These are phyloP conservation scores for Protomyces lactucae-debilis DNA, from an alignment of 1,139 yeast species.

Conservation along the genomic window DNA sequence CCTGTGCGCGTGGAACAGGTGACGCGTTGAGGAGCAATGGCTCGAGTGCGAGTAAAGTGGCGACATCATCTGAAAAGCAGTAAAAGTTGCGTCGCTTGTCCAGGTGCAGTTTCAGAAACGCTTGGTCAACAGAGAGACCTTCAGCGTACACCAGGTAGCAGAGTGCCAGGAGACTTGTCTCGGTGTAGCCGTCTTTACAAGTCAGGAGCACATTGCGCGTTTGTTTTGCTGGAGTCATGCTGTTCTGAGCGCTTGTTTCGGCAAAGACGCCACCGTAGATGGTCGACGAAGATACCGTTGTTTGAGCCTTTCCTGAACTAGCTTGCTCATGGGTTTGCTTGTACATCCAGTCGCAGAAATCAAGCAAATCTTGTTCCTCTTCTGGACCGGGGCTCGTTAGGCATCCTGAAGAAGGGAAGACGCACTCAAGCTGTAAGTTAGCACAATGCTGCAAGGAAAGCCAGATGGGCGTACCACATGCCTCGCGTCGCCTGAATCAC, in stretches of 20 bases:
- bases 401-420: conserved; percentile 16
- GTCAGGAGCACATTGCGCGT: conserved; percentile 49
- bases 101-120: conserved; percentile 55
- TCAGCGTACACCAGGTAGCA: conserved; percentile 67
- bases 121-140: conserved; percentile 49
- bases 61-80: conserved; percentile 70
- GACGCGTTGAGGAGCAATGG: conserved; percentile 53
- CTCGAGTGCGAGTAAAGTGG: conserved; percentile 60
- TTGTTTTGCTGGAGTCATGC: neutral
- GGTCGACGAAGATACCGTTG: neutral
- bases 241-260: conserved; percentile 29
- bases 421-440: conserved; percentile 1
- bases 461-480: neutral
- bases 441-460: conserved; percentile 32
- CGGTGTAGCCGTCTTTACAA: conserved; percentile 91
- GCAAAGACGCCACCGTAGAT: conserved; percentile 33
- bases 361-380: neutral
- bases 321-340: neutral
- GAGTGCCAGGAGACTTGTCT: conserved; percentile 67
- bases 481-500: neutral
- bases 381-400: neutral
- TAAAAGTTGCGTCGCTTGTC: conserved; percentile 73
- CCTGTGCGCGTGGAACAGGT: conserved; percentile 29
- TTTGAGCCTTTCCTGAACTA: neutral
- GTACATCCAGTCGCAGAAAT: conserved; percentile 15